Conservation (phyloP, 1,284 basidiomycete species). For the Phlebopus sp. region DNA sequence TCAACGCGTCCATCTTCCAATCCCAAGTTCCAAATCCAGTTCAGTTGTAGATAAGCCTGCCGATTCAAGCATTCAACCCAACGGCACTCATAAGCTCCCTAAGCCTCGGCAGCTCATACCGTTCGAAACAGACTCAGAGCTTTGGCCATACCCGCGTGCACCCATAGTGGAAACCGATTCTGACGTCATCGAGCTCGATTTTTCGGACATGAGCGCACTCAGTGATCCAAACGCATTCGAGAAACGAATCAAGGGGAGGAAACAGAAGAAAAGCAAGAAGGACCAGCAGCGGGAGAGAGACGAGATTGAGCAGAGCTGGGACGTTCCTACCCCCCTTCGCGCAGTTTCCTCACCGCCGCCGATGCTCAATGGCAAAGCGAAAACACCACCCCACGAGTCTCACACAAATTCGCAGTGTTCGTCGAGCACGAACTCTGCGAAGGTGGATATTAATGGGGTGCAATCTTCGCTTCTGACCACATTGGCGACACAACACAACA, state of each 20-base stretch:
- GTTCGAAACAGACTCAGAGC: constrained; percentile 55
- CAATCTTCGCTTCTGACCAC: constrained; percentile 32
- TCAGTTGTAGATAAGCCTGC: neutral
- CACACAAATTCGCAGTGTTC: constrained; percentile 9
- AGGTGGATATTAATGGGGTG: constrained; percentile 22
- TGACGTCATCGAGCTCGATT: constrained; percentile 69
- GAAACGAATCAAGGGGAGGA: constrained; percentile 27
- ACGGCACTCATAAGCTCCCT: constrained; percentile 13
- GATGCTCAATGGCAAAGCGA: constrained; percentile 26
- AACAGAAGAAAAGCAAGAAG: constrained; percentile 37
- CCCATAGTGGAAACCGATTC: constrained; percentile 38
- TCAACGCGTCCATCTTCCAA: constrained; percentile 10
- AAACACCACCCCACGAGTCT: constrained; percentile 10
- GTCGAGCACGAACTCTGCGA: constrained; percentile 5
- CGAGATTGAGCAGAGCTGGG: constrained; percentile 62
- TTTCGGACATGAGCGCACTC: constrained; percentile 63
- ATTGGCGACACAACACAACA: constrained; percentile 19
- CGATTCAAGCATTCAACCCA: neutral
- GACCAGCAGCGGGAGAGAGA: constrained; percentile 44
- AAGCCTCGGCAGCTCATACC: constrained; percentile 44
- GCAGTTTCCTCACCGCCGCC: constrained; percentile 17
- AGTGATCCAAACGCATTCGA: constrained; percentile 58
- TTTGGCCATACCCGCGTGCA: constrained; percentile 63
- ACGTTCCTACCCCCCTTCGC: constrained; percentile 37
- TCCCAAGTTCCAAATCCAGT: neutral